phyloP scores from a whole-genome alignment of 495 filamentous ascomycete genomes.

The Aspergillus steynii region DNA sequence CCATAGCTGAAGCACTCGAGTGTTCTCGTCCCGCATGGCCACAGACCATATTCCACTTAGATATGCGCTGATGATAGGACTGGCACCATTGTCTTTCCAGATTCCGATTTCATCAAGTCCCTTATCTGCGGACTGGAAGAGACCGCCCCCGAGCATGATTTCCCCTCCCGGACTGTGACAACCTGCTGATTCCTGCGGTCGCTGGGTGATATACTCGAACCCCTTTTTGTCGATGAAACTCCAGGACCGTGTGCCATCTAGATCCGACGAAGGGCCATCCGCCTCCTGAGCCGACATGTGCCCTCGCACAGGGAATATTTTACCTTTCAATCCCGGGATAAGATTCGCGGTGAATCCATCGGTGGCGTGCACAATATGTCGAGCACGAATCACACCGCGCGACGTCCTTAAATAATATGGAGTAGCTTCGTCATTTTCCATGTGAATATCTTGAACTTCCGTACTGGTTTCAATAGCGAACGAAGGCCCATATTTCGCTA shows the following conservation, averaged over 20 bases:
- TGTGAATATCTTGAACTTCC: neutral
- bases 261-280: constrained; percentile 8
- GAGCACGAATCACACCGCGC: constrained; percentile 35
- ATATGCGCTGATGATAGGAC: constrained; percentile 12
- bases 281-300: constrained; percentile 48
- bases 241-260: constrained; percentile 30
- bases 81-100: constrained; percentile 31
- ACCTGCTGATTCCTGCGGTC: constrained; percentile 14
- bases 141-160: constrained; percentile 38
- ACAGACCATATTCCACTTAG: constrained; percentile 11
- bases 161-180: constrained; percentile 24
- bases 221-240: constrained; percentile 32
- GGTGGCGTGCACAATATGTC: constrained; percentile 49
- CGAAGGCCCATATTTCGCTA: constrained; percentile 18
- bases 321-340: constrained; percentile 43
- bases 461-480: constrained; percentile 44
- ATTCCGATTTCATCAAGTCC: constrained; percentile 33
- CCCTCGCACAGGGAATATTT: constrained; percentile 45
- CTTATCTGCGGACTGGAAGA: constrained; percentile 26
- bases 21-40: constrained; percentile 6
- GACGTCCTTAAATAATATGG: constrained; percentile 36
- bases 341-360: constrained; percentile 49
- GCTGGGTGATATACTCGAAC: constrained; percentile 40
- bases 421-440: neutral
- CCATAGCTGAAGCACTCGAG: constrained; percentile 31